Evolutionary conservation across 2,329 filamentous ascomycete genomes (phyloP).

Genomic region (Hymenoscyphus linearis): DNA sequence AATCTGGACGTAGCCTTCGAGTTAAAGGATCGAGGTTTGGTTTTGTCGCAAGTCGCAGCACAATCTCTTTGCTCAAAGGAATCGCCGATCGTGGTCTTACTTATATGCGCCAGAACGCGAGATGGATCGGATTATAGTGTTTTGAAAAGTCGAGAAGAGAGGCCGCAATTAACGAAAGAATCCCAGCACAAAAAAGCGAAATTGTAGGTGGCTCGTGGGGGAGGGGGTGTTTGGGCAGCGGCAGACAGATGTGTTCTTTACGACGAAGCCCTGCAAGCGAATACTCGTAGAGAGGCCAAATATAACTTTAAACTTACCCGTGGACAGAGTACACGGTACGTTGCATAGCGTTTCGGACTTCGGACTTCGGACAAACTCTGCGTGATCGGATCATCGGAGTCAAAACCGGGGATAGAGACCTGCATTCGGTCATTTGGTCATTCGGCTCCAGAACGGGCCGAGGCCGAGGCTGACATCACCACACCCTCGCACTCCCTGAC

Average conservation of each 20-base stretch:
- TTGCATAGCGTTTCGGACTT: background rate
- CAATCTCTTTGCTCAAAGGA: background rate
- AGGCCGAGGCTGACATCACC: background rate
- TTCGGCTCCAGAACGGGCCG: too few relatives aligned
- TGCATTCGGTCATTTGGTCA: too few relatives aligned
- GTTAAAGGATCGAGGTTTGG: background rate
- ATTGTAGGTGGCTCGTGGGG: background rate
- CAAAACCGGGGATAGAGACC: too few relatives aligned
- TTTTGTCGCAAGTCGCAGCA: background rate
- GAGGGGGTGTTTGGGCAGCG: slow-evolving; percentile 1
- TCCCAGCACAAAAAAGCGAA: background rate
- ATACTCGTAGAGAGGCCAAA: slow-evolving; percentile 13
- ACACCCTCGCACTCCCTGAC: background rate
- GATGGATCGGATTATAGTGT: background rate
- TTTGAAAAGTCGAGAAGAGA: background rate
- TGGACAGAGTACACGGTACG: too few relatives aligned
- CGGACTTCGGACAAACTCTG: background rate
- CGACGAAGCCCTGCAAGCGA: background rate
- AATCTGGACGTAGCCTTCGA: background rate
- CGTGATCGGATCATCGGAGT: background rate
- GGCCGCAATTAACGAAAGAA: background rate
- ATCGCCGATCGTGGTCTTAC: background rate
- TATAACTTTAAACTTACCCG: slow-evolving; percentile 16
- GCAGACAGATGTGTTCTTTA: slow-evolving; percentile 6
- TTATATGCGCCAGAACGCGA: background rate